Evolutionary conservation across 495 filamentous ascomycete genomes (phyloP).

Genomic region (Melanomma pulvis-pyrius): DNA sequence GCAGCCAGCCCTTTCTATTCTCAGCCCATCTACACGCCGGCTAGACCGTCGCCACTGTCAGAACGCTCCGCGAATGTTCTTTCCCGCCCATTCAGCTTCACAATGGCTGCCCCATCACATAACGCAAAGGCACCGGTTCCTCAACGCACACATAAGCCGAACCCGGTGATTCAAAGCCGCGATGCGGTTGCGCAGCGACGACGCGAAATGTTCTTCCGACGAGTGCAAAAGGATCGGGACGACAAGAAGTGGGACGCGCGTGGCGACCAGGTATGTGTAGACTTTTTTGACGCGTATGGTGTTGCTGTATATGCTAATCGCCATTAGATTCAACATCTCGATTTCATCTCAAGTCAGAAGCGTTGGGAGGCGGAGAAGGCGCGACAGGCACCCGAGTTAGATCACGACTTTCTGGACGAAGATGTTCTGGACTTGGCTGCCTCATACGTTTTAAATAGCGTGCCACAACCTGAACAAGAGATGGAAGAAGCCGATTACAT

Average conservation of each 20-base stretch:
- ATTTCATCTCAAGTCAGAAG: conserved; percentile 51
- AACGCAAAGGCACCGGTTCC: conserved; percentile 37
- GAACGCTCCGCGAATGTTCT: conserved; percentile 44
- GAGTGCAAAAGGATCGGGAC: conserved; percentile 72
- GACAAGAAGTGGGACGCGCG: conserved; percentile 66
- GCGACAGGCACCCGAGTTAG: conserved; percentile 39
- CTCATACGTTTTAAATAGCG: not conserved
- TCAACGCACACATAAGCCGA: conserved; percentile 44
- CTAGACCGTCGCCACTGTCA: conserved; percentile 44
- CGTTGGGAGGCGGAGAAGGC: conserved; percentile 52
- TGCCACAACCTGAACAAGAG: conserved; percentile 6
- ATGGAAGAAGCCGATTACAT: conserved; percentile 50
- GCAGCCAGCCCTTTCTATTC: conserved; percentile 21
- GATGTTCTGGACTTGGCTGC: conserved; percentile 33
- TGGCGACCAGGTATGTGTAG: conserved; percentile 69
- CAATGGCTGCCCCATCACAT: conserved; percentile 9
- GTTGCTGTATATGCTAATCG: not conserved
- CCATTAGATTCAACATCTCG: conserved; percentile 51
- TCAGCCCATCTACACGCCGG: conserved; percentile 31
- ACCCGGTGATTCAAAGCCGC: conserved; percentile 38
- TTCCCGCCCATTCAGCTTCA: conserved; percentile 27
- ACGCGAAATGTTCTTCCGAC: conserved; percentile 71
- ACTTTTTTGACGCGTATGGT: not conserved
- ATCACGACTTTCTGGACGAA: conserved; percentile 28
- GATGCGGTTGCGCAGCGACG: conserved; percentile 58